A percentile compares a stretch with the other conserved stretches of the same genome.
Evolutionary conservation across 805 yeast species (phyloP).

Genomic region (Ogataea corticis): DNA sequence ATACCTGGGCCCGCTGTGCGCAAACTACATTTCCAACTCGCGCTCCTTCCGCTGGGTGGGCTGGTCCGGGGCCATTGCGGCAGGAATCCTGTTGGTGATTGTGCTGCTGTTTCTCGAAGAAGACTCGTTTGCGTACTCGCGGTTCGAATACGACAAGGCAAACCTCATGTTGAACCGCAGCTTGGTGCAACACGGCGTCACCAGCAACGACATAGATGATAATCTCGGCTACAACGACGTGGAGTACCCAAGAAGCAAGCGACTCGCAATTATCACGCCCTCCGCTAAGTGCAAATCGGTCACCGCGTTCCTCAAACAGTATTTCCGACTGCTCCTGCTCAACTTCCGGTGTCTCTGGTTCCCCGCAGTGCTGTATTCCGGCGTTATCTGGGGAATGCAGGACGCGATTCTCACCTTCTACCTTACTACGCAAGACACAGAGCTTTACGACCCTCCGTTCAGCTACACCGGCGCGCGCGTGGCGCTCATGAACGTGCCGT

Average conservation of each 20-base stretch:
- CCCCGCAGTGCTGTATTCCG: conserved; percentile 63
- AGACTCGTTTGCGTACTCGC: conserved; percentile 60
- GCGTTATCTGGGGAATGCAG: conserved; percentile 77
- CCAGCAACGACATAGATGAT: conserved; percentile 24
- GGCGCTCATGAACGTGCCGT: conserved; percentile 78
- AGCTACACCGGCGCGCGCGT: conserved; percentile 62
- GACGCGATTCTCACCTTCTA: conserved; percentile 74
- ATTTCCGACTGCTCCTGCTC: conserved; percentile 35
- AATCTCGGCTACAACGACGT: conserved; percentile 29
- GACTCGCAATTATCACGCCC: conserved; percentile 20
- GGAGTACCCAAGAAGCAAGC: conserved; percentile 12
- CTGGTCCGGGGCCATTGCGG: conserved; percentile 62
- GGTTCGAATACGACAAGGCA: conserved; percentile 30
- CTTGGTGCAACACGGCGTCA: conserved; percentile 30
- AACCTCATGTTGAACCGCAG: conserved; percentile 24
- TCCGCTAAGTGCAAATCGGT: conserved; percentile 4
- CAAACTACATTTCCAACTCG: conserved; percentile 57
- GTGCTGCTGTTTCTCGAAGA: conserved; percentile 68
- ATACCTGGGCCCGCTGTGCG: conserved; percentile 48
- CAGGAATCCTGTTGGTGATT: conserved; percentile 54
- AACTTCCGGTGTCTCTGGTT: conserved; percentile 37
- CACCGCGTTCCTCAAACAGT: conserved; percentile 34
- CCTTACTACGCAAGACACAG: conserved; percentile 68
- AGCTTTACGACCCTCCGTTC: conserved; percentile 62
- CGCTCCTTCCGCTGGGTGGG: conserved; percentile 76